Conservation (phyloP, 768 basidiomycete genomes). For the Psilocybe cyanescens region DNA sequence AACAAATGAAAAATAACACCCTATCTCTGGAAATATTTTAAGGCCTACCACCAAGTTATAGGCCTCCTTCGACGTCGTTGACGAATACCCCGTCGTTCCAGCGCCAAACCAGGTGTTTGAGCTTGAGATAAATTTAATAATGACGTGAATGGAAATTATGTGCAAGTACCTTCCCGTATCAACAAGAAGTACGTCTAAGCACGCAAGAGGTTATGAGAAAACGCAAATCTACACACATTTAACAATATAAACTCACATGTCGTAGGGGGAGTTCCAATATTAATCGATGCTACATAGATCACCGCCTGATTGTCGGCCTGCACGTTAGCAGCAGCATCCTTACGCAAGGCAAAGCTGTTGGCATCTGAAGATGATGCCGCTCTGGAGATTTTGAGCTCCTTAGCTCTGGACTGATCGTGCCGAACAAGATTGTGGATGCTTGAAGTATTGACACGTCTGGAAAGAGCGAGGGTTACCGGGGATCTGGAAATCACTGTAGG, state of each 20-base stretch:
- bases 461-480: slow-evolving; percentile 11
- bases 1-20: too few species aligned
- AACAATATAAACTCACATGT: slow-evolving; percentile 38
- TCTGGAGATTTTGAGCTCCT: slow-evolving; percentile 1
- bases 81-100: slow-evolving; percentile 33
- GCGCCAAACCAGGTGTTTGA: slow-evolving; percentile 80
- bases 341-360: background rate
- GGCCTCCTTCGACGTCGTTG: slow-evolving; percentile 54
- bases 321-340: background rate
- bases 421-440: slow-evolving; percentile 17
- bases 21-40: background rate
- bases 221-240: too few species aligned
- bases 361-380: background rate
- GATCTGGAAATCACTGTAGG: slow-evolving; percentile 1
- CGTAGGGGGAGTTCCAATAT: slow-evolving; percentile 56
- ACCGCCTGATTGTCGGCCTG: slow-evolving; percentile 28
- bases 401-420: slow-evolving; percentile 20
- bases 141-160: background rate
- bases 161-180: slow-evolving; percentile 55
- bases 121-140: slow-evolving; percentile 29
- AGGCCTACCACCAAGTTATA: slow-evolving; percentile 42
- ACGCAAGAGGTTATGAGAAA: too few species aligned
- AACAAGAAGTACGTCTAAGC: slow-evolving; percentile 48
- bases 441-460: slow-evolving; percentile 20
- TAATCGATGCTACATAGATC: slow-evolving; percentile 47